These are phyloP conservation scores for Eurotiales sp. DNA, from an alignment of 2,329 filamentous ascomycete genomes.

Conservation along the genomic window DNA sequence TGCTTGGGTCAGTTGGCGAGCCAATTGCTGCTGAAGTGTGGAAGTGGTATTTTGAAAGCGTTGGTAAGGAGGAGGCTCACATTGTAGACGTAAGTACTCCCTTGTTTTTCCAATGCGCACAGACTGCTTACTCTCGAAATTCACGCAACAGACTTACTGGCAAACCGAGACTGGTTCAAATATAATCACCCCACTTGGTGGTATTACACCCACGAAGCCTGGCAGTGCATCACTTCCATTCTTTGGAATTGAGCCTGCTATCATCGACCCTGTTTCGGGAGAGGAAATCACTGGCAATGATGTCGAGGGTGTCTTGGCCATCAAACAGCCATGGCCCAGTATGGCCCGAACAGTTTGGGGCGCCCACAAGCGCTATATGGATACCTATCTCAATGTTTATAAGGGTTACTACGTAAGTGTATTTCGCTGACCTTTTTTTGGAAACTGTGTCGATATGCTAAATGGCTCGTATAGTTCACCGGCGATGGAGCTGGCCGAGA, in stretches of 20 bases:
- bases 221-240: slow-evolving; percentile 94
- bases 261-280: slow-evolving; percentile 93
- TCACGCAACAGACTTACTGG: slow-evolving; percentile 79
- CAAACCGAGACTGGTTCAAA: slow-evolving; percentile 98
- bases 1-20: slow-evolving; percentile 92
- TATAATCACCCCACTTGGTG: slow-evolving; percentile 89
- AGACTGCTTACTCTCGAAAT: background rate
- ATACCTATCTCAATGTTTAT: slow-evolving; percentile 97
- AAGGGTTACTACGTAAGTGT: slow-evolving; percentile 88
- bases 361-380: slow-evolving; percentile 97
- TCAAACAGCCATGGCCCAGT: slow-evolving; percentile 97
- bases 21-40: slow-evolving; percentile 97
- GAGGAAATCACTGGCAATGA: slow-evolving; percentile 93
- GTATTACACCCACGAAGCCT: slow-evolving; percentile 93
- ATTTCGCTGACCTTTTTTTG: background rate
- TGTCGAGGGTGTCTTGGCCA: slow-evolving; percentile 92
- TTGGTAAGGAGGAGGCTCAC: slow-evolving; percentile 90
- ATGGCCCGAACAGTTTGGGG: slow-evolving; percentile 98
- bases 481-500: slow-evolving; percentile 89
- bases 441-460: background rate
- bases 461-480: slow-evolving; percentile 40
- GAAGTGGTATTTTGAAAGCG: slow-evolving; percentile 98
- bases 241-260: slow-evolving; percentile 96
- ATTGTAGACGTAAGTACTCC: slow-evolving; percentile 78
- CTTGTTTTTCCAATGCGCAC: background rate